Base-by-base conservation (phyloP, 2,329 filamentous ascomycete species). In the Fusarium humuli region DNA sequence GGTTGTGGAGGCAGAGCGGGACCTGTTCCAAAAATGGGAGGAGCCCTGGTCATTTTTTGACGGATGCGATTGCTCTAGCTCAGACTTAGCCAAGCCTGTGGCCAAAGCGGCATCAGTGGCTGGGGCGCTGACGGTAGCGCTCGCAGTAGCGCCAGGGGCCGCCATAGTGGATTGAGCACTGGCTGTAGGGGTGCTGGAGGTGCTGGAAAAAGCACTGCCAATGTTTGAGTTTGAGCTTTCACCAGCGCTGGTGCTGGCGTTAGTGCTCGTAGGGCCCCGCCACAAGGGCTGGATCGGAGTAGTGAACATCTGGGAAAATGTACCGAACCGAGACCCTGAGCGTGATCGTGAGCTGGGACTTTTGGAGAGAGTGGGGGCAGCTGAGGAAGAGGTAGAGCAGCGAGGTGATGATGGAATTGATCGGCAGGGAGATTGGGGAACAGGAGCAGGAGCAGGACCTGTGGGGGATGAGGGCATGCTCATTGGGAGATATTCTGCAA, bases 311-410 rank as follows among this genome's bases (percentile, higher is more conserved):
- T 76, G 73, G 64, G 73, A 76, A 57, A 76, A 64, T 52, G 70
- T 69, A 63, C 68, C 61, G 57, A 74, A 70, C 29, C 62, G 61
- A 46, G 47, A 56, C 20, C 53, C 42, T 22, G 78, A 75, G 46
- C 72, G 75, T 50, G 77, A 74, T 46, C 71, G 74, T 44, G 74
- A 64, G 65, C 77, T 78, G 62, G 76, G 61, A 52, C 73, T 75
- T 62, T 75, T 76, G 42, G 74, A 68, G 44, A 77, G 62, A 49
- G 72, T 77, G 57, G 67, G 69, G 55, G 69, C 63, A 53, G 68
- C 67, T 18, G 70, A 68, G 45, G 75, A 68, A 49, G 75, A 71
- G 59, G 69, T 70, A 47, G 74, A 76, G 44, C 67, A 67, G 25
- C 72, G 62, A 46, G 73, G 69, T 47, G 73, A 72, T n/a, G 71